Evolutionary conservation across 1,284 basidiomycete species (phyloP).

Genomic region (Ustilago tritici): DNA sequence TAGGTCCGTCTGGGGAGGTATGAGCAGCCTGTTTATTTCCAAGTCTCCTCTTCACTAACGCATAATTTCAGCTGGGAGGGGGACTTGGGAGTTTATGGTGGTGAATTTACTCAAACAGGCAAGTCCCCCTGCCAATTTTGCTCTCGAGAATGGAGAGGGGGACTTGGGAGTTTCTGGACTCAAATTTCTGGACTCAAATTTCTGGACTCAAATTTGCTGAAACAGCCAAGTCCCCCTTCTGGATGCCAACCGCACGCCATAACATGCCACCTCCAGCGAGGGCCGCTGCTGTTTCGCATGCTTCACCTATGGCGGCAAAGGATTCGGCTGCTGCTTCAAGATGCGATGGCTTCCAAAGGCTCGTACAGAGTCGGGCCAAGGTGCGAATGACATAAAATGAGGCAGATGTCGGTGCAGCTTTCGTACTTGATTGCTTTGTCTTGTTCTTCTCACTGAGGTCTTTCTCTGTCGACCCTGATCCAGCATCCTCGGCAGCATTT

Average conservation of each 20-base stretch:
- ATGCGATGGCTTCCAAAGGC: slow-evolving; percentile 12
- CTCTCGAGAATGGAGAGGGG: too few species aligned
- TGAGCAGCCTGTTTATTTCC: too few species aligned
- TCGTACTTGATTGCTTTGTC: background rate
- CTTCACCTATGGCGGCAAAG: slow-evolving; percentile 44
- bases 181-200: too few species aligned
- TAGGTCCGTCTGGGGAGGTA: too few species aligned
- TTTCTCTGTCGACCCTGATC: background rate
- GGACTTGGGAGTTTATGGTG: too few species aligned
- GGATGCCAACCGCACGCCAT: slow-evolving; percentile 54
- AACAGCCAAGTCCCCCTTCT: background rate
- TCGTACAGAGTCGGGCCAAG: slow-evolving; percentile 7
- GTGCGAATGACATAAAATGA: background rate
- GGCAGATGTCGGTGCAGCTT: background rate
- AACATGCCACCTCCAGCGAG: slow-evolving; percentile 54
- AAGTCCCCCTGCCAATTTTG: too few species aligned
- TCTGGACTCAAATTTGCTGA: too few species aligned
- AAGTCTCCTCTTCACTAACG: too few species aligned
- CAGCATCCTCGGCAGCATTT: slow-evolving; percentile 26
- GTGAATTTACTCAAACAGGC: too few species aligned
- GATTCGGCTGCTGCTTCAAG: slow-evolving; percentile 20
- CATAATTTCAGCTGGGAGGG: too few species aligned
- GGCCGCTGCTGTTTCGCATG: slow-evolving; percentile 56
- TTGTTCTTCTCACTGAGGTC: background rate
- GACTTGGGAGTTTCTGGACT: too few species aligned